A percentile compares a stretch with the other conserved stretches of the same genome.
These are phyloP conservation scores for Kurtzmaniella natalensis DNA, from an alignment of 1,139 yeast species.

Conservation along the genomic window DNA sequence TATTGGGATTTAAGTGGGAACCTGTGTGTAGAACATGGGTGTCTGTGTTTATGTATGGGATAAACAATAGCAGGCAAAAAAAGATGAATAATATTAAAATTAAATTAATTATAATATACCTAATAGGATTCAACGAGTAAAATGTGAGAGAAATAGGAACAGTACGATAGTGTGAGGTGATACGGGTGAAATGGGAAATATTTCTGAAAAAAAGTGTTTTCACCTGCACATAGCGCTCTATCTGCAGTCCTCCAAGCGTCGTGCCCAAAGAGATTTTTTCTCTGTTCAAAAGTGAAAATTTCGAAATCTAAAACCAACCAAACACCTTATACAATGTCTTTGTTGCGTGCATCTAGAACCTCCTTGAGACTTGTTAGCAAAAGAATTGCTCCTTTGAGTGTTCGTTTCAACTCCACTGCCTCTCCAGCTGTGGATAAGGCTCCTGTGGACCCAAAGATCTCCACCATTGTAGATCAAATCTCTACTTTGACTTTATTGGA, in stretches of 20 bases:
- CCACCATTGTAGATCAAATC: constrained; percentile 84
- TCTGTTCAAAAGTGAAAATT: constrained; percentile 2
- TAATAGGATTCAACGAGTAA: no score
- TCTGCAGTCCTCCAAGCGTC: neutral
- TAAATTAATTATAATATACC: no score
- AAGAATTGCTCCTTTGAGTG: constrained; percentile 21
- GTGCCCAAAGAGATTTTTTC: neutral
- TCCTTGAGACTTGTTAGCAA: constrained; percentile 29
- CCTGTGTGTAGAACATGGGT: no score
- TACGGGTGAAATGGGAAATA: neutral
- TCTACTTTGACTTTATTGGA: constrained; percentile 85
- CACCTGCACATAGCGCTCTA: neutral
- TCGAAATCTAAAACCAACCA: neutral
- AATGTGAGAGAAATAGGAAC: no score
- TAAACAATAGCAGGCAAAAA: no score
- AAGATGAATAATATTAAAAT: no score
- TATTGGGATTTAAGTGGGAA: no score
- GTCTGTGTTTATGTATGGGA: no score
- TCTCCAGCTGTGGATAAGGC: constrained; percentile 30
- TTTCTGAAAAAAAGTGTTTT: neutral
- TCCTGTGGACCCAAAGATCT: constrained; percentile 83
- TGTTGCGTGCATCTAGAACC: constrained; percentile 40
- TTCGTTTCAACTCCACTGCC: constrained; percentile 56
- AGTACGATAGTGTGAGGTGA: no score
- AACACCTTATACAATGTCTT: constrained; percentile 16